Conservation (phyloP, 139 green algal genomes). For the Parachlorella kessleri region DNA sequence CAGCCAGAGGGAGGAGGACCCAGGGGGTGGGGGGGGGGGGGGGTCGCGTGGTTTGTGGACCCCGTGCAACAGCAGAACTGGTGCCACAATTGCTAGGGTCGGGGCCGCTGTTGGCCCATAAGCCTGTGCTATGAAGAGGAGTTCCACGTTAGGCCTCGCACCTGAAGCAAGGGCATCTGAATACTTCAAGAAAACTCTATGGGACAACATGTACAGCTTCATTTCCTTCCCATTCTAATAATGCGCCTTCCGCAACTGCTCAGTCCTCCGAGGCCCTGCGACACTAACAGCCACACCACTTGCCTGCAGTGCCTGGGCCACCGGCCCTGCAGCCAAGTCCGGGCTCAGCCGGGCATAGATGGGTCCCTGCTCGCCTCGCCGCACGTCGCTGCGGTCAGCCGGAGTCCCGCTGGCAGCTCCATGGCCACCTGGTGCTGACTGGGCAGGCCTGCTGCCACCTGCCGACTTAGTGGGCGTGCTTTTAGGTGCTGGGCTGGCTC, state of each 20-base stretch:
- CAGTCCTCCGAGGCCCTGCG: background rate
- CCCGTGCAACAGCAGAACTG: too few relatives aligned
- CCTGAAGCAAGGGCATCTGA: background rate
- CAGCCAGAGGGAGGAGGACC: background rate
- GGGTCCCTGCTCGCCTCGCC: background rate
- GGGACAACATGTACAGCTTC: too few relatives aligned
- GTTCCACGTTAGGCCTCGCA: too few relatives aligned
- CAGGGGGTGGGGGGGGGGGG: background rate
- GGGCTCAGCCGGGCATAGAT: constrained; percentile 8
- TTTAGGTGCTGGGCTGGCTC: too few relatives aligned
- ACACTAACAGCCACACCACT: background rate
- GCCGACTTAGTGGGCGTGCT: too few relatives aligned
- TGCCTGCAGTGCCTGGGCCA: constrained; percentile 11
- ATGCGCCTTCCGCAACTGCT: background rate
- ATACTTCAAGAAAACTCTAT: too few relatives aligned
- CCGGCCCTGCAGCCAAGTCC: constrained; percentile 2
- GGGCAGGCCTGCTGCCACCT: too few relatives aligned
- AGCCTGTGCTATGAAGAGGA: background rate
- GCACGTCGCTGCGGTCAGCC: too few relatives aligned
- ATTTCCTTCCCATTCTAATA: background rate
- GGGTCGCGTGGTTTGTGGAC: background rate
- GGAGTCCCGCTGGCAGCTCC: too few relatives aligned
- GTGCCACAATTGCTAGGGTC: too few relatives aligned
- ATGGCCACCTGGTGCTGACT: too few relatives aligned
- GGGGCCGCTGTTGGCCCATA: background rate